Evolutionary conservation across 2,329 filamentous ascomycete genomes (phyloP).

Genomic region (Aspergillus quadricinctus): DNA sequence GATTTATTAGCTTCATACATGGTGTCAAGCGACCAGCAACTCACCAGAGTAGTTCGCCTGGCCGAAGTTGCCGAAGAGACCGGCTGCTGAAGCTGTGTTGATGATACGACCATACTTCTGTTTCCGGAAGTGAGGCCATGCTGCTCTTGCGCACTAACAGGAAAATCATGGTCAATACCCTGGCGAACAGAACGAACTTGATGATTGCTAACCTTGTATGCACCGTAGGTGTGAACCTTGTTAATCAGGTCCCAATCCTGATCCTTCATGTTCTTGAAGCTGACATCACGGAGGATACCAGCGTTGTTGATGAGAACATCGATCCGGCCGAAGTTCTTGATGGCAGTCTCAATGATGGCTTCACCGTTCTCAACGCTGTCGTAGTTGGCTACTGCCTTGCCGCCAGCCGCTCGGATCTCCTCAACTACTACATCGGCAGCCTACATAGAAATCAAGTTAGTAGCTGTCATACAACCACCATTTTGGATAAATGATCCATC

Average conservation of each 20-base stretch:
- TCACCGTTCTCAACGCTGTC: conserved; percentile 80
- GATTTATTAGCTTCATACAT: conserved; percentile 24
- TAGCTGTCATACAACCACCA: conserved; percentile 70
- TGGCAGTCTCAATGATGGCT: conserved; percentile 71
- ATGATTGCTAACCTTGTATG: conserved; percentile 66
- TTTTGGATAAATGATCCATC: conserved; percentile 1
- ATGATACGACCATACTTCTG: conserved; percentile 97
- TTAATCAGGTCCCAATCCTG: conserved; percentile 94
- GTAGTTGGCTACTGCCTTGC: conserved; percentile 97
- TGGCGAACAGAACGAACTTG: background rate
- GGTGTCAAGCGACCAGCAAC: conserved; percentile 12
- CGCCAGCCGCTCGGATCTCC: conserved; percentile 69
- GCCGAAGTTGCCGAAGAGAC: conserved; percentile 91
- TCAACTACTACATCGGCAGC: conserved; percentile 52
- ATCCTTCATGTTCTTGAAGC: conserved; percentile 99
- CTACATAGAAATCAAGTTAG: conserved; percentile 44
- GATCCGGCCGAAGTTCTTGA: conserved; percentile 60
- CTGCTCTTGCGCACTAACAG: conserved; percentile 70
- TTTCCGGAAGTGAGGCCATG: conserved; percentile 97
- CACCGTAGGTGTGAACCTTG: conserved; percentile 85
- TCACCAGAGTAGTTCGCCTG: conserved; percentile 88
- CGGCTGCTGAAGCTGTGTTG: conserved; percentile 94
- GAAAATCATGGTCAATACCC: conserved; percentile 13
- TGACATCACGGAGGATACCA: conserved; percentile 88
- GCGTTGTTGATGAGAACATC: conserved; percentile 98